Evolutionary conservation across 805 yeast genomes (phyloP), one percentile per base, ranked within the genome.

Genomic region (Suhomyces prunicola): DNA sequence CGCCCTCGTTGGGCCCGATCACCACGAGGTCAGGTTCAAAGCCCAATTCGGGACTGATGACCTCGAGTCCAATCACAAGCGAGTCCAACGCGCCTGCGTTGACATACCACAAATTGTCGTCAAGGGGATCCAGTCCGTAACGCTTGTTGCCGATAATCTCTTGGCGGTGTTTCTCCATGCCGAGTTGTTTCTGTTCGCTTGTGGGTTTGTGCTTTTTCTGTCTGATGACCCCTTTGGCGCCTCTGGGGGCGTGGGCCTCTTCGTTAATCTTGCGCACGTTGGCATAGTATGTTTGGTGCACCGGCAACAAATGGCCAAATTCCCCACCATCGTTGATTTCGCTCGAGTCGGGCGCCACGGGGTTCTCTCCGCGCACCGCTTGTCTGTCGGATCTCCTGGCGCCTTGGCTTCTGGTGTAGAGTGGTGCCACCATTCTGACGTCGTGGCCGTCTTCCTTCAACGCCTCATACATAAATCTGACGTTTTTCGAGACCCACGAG

Each of bases 401-500:
- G 33, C n/a, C 41, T 46, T 13, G 52, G 15, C 44, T 33, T 15
- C 44, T 36, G 24, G 64, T 55, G 53, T 69, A 61, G 40, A 69
- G 63, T 0, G 76, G 71, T 6, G 68, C 77, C 29, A 71, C 64
- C 36, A 70, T 60, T 15, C 60, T 54, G 31, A 72, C 77, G 4
- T 58, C 60, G 52, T 73, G 77, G 42, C 68, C 67, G 10, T 60
- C 62, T 2, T 58, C 60, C 17, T 54, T 52, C n/a, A 72, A 58
- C 2, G 62, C 59, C 1, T 63, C 52, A 52, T 69, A 64, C 35
- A 73, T 55, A 33, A 56, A 58, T 12, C 77, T 57, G 15, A 64
- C 55, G 54, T 72, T 70, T 50, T 68, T 72, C 13, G 71, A 61
- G 9, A 70, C 76, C 77, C 77, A 73, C 5, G 70, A 64, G 54